Evolutionary conservation across 106 monocot genomes (phyloP), one percentile per base, ranked within the genome.

Genomic region (Chionographis japonica): DNA sequence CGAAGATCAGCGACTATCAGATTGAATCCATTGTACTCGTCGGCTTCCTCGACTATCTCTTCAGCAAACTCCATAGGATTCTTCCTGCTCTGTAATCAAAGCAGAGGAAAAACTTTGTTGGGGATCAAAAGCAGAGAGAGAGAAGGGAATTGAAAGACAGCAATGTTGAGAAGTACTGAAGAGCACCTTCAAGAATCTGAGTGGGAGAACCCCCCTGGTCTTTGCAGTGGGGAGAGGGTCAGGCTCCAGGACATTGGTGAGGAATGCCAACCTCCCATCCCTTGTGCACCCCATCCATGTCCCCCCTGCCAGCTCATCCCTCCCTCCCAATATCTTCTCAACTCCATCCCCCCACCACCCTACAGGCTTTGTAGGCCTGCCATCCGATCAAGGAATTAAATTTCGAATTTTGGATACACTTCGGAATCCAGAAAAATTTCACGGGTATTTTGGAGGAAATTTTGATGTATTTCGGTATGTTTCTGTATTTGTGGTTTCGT

Each of bases 241-340:
- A 17, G 87, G 87, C 53, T 92, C 97, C 58, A 92, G 72, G 27
- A 87, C 86, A 81, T 92, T 92, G 8, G 95, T 97, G 10, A 92
- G 74, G 51, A 92, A 97, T 41, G 97, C 86, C 53, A 97, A 36
- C 65, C 82, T 86, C 43, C 97, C 92, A 58, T 86, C 74, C 54
- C 67, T 81, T 41, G 92, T 92, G 73, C 87, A 92, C 12, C 85
- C 97, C 71, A 97, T 53, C 97, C 97, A 97, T 61, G 92, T 92
- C 12, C 97, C 97, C 19, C 92, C 97, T 19, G 75, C 97, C 9
- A 76, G 40, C 12, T 58, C 75, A 63, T 97, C 97, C 55, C 86
- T 89, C 4, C 97, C 97, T 65, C 89, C 97, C 43, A 92, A 55
- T 72, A 97, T 83, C 71, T 90, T 87, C 66, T 75, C 14, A 8